Evolutionary conservation across 805 yeast species (phyloP), one percentile per base, ranked within the genome.

Genomic region (Kodamaea neixiangensis): DNA sequence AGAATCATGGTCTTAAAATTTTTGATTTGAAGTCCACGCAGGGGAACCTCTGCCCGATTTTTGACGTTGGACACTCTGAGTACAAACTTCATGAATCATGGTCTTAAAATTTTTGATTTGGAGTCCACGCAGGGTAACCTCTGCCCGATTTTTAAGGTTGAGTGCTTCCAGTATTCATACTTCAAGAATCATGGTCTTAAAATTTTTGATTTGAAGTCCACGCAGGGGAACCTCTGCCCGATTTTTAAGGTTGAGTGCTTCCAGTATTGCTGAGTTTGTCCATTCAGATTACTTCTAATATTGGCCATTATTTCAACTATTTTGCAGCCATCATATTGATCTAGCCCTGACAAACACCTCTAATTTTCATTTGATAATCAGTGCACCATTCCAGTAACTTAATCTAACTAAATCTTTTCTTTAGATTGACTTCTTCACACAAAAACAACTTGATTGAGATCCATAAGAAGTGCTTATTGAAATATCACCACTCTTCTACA

Each of bases 191-290:
- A 34, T 5, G 7, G 15, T 15, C 38, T 5, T 7, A 34, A 34
- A 34, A 34, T 34, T 34, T 3, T 34, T 13, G 7, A 5, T 34
- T 34, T 13, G 38, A 14, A 34, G 38, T 34, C 38, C 38, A 34
- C 38, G 38, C 38, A 34, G 38, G 38, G 38, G 38, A 34, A 34
- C 38, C 38, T 34, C 3, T 34, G 38, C 38, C 38, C 38, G 38
- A 34, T 34, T 34, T 34, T 34, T n/a, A 15, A n/a, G 7, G 15
- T 34, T n/a, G 38, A 14, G 15, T 13, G 9, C 38, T 25, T 25
- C 31, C 11, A 25, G 31, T 7, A 3, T 25, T 25, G 29, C 9
- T 22, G 29, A 22, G 9, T 22, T 5, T 9, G 9, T 22, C 29
- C 5, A 22, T 9, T 22, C n/a, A n/a, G n/a, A n/a, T n/a, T n/a